Evolutionary conservation across 306 rosid genomes (phyloP).

Genomic region (Fagus crenata): DNA sequence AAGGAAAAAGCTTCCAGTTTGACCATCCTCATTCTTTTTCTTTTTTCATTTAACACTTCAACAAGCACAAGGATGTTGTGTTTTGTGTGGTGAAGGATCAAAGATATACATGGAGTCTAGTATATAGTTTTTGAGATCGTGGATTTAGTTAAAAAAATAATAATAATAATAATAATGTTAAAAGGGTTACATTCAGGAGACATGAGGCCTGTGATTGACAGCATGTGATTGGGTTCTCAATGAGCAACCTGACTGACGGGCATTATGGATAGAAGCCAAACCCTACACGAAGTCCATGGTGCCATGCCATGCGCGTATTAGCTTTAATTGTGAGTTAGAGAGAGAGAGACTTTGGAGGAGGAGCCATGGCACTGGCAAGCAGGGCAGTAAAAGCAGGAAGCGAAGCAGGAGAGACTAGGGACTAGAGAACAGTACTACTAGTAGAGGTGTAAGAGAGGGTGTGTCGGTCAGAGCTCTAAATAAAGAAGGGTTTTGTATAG

Average conservation of each 20-base stretch:
- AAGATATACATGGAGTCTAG: no score
- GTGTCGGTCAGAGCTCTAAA: slow-evolving; percentile 10
- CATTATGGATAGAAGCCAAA: not conserved
- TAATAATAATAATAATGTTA: not conserved
- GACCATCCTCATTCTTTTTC: no score
- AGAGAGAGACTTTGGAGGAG: slow-evolving; percentile 14
- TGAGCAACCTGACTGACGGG: not conserved
- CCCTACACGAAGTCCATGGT: not conserved
- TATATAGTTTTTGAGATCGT: no score
- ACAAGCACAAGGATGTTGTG: no score
- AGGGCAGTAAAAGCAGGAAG: not conserved
- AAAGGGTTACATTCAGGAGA: not conserved
- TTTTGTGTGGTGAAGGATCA: no score
- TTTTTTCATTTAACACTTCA: no score
- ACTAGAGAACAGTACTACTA: slow-evolving; percentile 30
- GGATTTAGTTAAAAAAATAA: not conserved
- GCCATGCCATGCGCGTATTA: not conserved
- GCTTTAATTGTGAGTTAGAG: slow-evolving; percentile 8
- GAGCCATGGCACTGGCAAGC: not conserved
- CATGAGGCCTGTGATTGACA: not conserved
- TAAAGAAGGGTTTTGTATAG: slow-evolving; percentile 2
- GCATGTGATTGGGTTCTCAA: slow-evolving; percentile 5
- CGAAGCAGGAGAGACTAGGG: slow-evolving; percentile 34
- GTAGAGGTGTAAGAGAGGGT: slow-evolving; percentile 15
- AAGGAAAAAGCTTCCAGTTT: no score